Evolutionary conservation across 805 yeast species (phyloP).

Genomic region (Starmerella floris): DNA sequence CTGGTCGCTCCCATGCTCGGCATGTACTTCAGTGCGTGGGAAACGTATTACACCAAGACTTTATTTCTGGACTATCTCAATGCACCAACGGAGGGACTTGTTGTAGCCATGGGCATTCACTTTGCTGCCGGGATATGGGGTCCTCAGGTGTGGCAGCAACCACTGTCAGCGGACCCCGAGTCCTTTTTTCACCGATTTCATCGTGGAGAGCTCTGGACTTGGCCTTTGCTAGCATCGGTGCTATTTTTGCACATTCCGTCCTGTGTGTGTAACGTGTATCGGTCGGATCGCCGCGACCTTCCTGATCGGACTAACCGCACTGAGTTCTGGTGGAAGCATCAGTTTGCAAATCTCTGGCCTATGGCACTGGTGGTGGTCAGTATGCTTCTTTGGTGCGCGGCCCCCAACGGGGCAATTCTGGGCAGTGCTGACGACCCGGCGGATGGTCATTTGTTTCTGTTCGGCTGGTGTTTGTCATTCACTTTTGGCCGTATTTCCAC

Average conservation of each 20-base stretch:
- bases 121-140: constrained; percentile 57
- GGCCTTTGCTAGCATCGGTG: constrained; percentile 26
- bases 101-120: constrained; percentile 48
- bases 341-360: constrained; percentile 42
- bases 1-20: constrained; percentile 37
- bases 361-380: constrained; percentile 43
- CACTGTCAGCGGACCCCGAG: constrained; percentile 4
- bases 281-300: constrained; percentile 27
- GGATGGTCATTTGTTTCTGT: constrained; percentile 44
- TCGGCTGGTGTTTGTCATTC: constrained; percentile 69
- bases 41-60: constrained; percentile 80
- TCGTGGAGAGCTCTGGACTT: constrained; percentile 23
- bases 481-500: constrained; percentile 68
- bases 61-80: constrained; percentile 68
- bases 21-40: constrained; percentile 73
- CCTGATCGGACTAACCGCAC: neutral
- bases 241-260: constrained; percentile 48
- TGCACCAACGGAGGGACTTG: constrained; percentile 93
- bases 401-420: constrained; percentile 38
- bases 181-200: constrained; percentile 10
- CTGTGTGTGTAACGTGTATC: constrained; percentile 40
- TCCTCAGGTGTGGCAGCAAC: constrained; percentile 10
- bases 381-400: constrained; percentile 34
- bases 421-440: neutral
- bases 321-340: constrained; percentile 21